These are phyloP conservation scores for Gossypium turneri DNA, from an alignment of 345 rosid genomes.

Conservation along the genomic window DNA sequence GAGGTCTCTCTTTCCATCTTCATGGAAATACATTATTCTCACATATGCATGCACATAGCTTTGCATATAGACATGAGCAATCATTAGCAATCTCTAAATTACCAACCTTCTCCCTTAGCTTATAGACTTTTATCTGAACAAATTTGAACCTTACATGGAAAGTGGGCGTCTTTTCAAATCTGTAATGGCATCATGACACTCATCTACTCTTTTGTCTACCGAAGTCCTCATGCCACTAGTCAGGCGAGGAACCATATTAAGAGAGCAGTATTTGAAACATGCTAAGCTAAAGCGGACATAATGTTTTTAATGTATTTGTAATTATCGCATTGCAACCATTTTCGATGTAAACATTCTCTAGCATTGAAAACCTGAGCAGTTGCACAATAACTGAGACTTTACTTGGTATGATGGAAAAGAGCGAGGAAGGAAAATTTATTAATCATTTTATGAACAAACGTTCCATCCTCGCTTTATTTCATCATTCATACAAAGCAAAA, in stretches of 20 bases:
- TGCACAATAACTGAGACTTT: not conserved
- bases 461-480: too few relatives aligned
- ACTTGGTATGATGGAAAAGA: too few relatives aligned
- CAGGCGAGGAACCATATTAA: not conserved
- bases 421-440: too few relatives aligned
- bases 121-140: not conserved
- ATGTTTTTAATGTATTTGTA: not conserved
- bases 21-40: not conserved
- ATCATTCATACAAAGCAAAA: not conserved
- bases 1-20: constrained; percentile 27
- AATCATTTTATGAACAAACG: too few relatives aligned
- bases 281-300: not conserved
- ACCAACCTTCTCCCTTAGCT: not conserved
- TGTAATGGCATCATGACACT: not conserved
- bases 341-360: not conserved
- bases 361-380: not conserved
- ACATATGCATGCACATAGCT: not conserved
- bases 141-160: not conserved
- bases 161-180: not conserved
- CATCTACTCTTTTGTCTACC: not conserved
- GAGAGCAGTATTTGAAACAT: not conserved
- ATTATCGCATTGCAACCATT: not conserved
- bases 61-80: not conserved
- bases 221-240: not conserved
- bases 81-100: not conserved